A percentile compares a stretch with the other conserved stretches of the same genome.
Evolutionary conservation across 2,329 filamentous ascomycete species (phyloP).

Genomic region (Aspergillus thermomutatus): DNA sequence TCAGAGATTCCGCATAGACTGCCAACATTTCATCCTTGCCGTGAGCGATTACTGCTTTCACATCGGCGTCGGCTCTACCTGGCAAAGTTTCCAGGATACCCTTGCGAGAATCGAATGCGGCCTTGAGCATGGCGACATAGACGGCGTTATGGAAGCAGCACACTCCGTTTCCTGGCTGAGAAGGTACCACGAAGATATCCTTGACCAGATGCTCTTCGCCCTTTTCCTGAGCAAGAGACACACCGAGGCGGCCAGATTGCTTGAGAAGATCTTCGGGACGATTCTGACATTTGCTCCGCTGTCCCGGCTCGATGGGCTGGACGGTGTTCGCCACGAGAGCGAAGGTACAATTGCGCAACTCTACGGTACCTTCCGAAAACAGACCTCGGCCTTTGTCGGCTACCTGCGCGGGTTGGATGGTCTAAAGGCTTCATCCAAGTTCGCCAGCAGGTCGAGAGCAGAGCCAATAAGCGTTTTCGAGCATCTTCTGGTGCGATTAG

Average conservation of each 20-base stretch:
- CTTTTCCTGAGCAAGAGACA: constrained; percentile 73
- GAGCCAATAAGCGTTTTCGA: constrained; percentile 60
- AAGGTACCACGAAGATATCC: constrained; percentile 66
- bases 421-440: constrained; percentile 54
- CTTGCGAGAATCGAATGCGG: constrained; percentile 61
- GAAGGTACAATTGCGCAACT: constrained; percentile 48
- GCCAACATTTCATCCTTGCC: constrained; percentile 72
- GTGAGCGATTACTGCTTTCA: constrained; percentile 78
- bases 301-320: constrained; percentile 35
- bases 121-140: constrained; percentile 48
- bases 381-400: constrained; percentile 69
- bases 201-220: constrained; percentile 72
- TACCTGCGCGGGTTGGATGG: constrained; percentile 65
- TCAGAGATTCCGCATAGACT: constrained; percentile 68
- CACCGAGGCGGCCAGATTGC: constrained; percentile 64
- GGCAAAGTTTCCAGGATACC: constrained; percentile 66
- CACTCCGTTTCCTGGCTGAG: constrained; percentile 66
- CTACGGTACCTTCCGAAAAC: constrained; percentile 66
- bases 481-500: constrained; percentile 65
- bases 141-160: constrained; percentile 46
- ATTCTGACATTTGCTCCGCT: constrained; percentile 66
- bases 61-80: constrained; percentile 68
- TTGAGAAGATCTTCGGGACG: constrained; percentile 72
- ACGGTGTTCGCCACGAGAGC: constrained; percentile 37
- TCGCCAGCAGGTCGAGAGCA: constrained; percentile 27